Base-by-base conservation (phyloP, 768 basidiomycete genomes). In the Pisolithus tinctorius region DNA sequence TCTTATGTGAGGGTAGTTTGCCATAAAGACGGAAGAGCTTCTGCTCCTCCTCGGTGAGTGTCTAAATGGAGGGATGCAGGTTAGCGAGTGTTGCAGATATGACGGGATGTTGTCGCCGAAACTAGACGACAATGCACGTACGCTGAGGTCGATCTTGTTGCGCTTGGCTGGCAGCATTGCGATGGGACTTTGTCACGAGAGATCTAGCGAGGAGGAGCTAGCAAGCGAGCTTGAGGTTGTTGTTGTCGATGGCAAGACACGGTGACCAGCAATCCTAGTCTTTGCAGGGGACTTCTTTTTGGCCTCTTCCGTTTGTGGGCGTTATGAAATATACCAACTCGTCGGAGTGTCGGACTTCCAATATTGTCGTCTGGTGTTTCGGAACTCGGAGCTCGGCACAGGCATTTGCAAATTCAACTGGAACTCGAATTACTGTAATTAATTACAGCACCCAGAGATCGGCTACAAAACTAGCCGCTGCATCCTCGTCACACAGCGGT, bases 101-200 rank as follows among this genome's bases (percentile, higher is more conserved):
- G 6, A 27, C 29, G 36, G 23, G 50, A 11, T 34, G 43, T 44
- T 20, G 30, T 37, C 20, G 42, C 37, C 7, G 20, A 34, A 26
- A 52, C 71, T 39, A 3, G 49, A 40, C 13, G 46, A 49, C 27
- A 50, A 53, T 56, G 44, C 42, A 71, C 88, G 65, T 64, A 94
- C 93, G 71, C 86, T 91, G 71, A 95, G 79, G 75, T 96, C 94
- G 72, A 95, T 77, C 79, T 96, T 95, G 73, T 94, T 93, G 69
- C 86, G 86, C 71, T 78, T 80, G 53, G 77, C 75, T 45, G 90
- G 87, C 49, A 83, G 79, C 87, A 93, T 91, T 56, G 54, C 52
- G 57, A 55, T 57, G 58, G 49, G 53, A 47, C 44, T 59, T 50
- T 34, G 56, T 44, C 27, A 55, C 50, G 14, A 27, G n/a, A 27